A percentile compares a stretch with the other conserved stretches of the same genome.
Evolutionary conservation across 768 basidiomycete species (phyloP).

Genomic region (Chalciporus chontae): DNA sequence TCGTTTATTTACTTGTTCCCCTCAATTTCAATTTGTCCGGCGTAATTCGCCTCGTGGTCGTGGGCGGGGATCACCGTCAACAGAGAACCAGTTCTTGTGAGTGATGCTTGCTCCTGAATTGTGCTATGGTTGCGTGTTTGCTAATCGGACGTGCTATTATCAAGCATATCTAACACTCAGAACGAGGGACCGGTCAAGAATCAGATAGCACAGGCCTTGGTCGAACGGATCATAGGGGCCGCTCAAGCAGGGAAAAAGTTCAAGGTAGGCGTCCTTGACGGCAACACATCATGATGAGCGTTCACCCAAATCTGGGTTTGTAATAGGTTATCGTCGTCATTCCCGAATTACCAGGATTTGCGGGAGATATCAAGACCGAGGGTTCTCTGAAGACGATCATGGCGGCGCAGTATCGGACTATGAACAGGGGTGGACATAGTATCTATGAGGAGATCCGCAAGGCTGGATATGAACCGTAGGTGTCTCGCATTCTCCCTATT

Average conservation of each 20-base stretch:
- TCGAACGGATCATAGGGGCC: slow-evolving; percentile 82
- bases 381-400: slow-evolving; percentile 73
- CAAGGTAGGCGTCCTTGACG: slow-evolving; percentile 43
- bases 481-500: slow-evolving; percentile 1
- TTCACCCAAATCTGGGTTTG: background rate
- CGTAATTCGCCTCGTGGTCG: slow-evolving; percentile 13
- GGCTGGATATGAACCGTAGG: slow-evolving; percentile 78
- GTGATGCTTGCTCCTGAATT: slow-evolving; percentile 23
- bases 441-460: slow-evolving; percentile 81
- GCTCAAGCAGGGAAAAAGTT: slow-evolving; percentile 69
- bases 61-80: background rate
- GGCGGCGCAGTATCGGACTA: slow-evolving; percentile 84
- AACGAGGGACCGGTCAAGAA: slow-evolving; percentile 71
- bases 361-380: slow-evolving; percentile 74
- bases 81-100: slow-evolving; percentile 87
- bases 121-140: background rate
- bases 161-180: slow-evolving; percentile 73
- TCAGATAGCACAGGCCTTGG: slow-evolving; percentile 77
- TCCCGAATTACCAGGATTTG: slow-evolving; percentile 89
- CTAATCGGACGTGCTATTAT: slow-evolving; percentile 9
- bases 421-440: slow-evolving; percentile 84
- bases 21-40: slow-evolving; percentile 6
- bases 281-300: background rate
- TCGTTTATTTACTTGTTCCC: background rate
- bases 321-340: slow-evolving; percentile 80